Evolutionary conservation across 1,139 yeast species (phyloP).

Genomic region (Zygosaccharomyces sapae): DNA sequence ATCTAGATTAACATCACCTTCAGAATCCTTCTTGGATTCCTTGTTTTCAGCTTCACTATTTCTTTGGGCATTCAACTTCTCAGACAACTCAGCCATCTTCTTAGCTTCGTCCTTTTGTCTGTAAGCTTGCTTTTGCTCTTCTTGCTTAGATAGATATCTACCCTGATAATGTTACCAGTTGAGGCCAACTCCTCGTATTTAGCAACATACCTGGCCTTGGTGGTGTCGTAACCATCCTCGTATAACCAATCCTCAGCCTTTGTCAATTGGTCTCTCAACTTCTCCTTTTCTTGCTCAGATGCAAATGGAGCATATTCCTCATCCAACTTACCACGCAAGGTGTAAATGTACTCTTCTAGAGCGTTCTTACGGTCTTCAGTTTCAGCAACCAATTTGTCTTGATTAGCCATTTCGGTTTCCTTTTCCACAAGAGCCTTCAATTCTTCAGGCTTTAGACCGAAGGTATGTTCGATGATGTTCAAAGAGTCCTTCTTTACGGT

Average conservation of each 20-base stretch:
- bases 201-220: conserved; percentile 96
- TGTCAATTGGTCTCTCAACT: conserved; percentile 64
- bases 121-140: conserved; percentile 87
- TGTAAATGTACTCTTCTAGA: conserved; percentile 96
- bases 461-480: conserved; percentile 53
- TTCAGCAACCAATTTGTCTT: conserved; percentile 95
- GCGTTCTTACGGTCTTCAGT: conserved; percentile 99
- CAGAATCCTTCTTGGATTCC: conserved; percentile 21
- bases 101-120: conserved; percentile 86
- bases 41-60: conserved; percentile 40
- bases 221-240: conserved; percentile 93
- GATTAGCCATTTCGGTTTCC: conserved; percentile 79
- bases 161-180: conserved; percentile 93
- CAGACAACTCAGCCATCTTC: conserved; percentile 84
- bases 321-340: conserved; percentile 93
- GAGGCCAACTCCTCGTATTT: conserved; percentile 96
- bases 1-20: conserved; percentile 29
- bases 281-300: conserved; percentile 81
- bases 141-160: conserved; percentile 89
- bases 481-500: conserved; percentile 87
- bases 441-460: conserved; percentile 56
- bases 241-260: conserved; percentile 98
- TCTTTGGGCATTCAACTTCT: conserved; percentile 83
- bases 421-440: conserved; percentile 67
- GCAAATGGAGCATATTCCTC: conserved; percentile 89